Percentiles rank a stretch among this genome's conserved stretches.
Evolutionary conservation across 108 stramenopile genomes (phyloP).

Genomic region (Cyclotella cryptica): DNA sequence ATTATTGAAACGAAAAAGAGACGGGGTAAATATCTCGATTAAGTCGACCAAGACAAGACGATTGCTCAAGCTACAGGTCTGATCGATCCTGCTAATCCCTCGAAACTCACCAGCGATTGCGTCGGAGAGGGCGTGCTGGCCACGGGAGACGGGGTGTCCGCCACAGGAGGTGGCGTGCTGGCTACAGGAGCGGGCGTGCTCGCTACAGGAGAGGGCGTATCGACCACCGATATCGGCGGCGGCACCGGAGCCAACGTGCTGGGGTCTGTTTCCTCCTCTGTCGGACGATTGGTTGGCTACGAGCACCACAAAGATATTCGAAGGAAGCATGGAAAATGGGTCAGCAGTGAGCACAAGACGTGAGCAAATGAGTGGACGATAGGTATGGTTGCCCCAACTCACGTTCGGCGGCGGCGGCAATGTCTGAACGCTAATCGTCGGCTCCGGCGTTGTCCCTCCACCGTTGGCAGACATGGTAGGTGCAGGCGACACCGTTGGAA

Average conservation of each 20-base stretch:
- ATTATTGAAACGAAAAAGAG: not conserved
- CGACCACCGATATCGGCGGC: not conserved
- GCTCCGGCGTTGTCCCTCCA: too few relatives aligned
- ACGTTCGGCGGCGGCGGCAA: too few relatives aligned
- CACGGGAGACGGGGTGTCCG: not conserved
- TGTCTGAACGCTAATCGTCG: too few relatives aligned
- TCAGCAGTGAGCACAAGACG: not conserved
- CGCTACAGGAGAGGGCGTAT: not conserved
- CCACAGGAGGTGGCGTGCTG: slow-evolving; percentile 1
- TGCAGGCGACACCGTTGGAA: too few relatives aligned
- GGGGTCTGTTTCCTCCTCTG: slow-evolving; percentile 1
- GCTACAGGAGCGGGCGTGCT: not conserved
- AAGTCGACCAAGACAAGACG: not conserved
- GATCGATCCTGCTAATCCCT: too few relatives aligned
- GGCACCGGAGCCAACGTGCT: not conserved
- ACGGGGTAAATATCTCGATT: not conserved
- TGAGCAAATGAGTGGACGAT: too few relatives aligned
- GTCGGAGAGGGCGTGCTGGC: not conserved
- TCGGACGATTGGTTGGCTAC: not conserved
- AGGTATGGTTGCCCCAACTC: too few relatives aligned
- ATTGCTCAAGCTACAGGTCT: not conserved
- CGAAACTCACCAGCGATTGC: not conserved
- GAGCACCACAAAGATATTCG: slow-evolving; percentile 1
- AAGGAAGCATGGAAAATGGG: not conserved
- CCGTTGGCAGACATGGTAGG: too few relatives aligned